Percentiles rank a stretch among this genome's conserved stretches.
Evolutionary conservation across 129 eudicot species (phyloP).

Genomic region (Saussurea involucrata): DNA sequence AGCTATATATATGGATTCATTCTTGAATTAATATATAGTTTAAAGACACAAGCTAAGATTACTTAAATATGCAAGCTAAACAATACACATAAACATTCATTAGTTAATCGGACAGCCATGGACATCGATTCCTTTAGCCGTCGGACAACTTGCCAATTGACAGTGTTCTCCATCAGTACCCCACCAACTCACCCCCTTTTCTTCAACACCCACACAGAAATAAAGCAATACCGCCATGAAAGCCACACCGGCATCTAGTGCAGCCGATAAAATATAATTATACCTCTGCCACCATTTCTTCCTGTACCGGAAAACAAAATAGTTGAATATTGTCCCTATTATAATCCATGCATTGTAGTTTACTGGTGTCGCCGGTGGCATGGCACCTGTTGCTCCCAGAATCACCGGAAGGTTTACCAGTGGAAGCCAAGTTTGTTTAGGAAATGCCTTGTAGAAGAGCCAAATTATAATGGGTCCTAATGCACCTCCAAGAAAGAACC

Average conservation of each 20-base stretch:
- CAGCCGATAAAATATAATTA: slow-evolving; percentile 85
- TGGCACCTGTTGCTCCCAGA: slow-evolving; percentile 65
- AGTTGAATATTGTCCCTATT: slow-evolving; percentile 75
- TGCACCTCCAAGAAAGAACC: slow-evolving; percentile 91
- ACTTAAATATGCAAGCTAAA: neutral
- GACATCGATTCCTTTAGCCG: slow-evolving; percentile 66
- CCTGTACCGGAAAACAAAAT: slow-evolving; percentile 69
- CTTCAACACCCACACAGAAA: slow-evolving; percentile 59
- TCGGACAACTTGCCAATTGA: slow-evolving; percentile 73
- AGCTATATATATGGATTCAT: neutral
- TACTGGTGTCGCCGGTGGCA: slow-evolving; percentile 89
- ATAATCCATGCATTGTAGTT: slow-evolving; percentile 79
- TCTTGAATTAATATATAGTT: neutral
- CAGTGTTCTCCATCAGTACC: slow-evolving; percentile 85
- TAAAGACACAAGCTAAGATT: neutral
- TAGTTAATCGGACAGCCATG: slow-evolving; percentile 56
- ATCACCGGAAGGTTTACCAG: slow-evolving; percentile 83
- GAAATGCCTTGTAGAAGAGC: slow-evolving; percentile 84
- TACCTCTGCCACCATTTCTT: slow-evolving; percentile 95
- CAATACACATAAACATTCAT: too few species aligned
- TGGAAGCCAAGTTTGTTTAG: slow-evolving; percentile 82
- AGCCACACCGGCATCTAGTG: slow-evolving; percentile 93
- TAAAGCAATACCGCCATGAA: slow-evolving; percentile 82
- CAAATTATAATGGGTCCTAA: slow-evolving; percentile 73
- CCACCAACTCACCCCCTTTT: slow-evolving; percentile 68